A percentile compares a stretch with the other conserved stretches of the same genome.
phyloP scores from a whole-genome alignment of 23 red algal genomes.

The Gracilaria gracilis region DNA sequence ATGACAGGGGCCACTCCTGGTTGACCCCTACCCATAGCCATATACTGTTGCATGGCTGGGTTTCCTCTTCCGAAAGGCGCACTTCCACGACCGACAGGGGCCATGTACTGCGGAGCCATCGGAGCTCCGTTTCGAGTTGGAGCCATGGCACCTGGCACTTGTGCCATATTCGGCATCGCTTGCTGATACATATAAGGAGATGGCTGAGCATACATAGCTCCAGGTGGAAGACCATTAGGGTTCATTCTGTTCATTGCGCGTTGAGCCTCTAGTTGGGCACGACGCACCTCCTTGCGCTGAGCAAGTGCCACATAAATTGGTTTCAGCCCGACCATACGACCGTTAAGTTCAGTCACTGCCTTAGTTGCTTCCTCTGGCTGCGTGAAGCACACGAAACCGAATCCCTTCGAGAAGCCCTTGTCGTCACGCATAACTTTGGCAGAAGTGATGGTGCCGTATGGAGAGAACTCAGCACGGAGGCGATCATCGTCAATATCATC shows the following conservation, averaged over 20 bases:
- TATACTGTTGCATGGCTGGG: conserved; percentile 72
- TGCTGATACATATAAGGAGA: conserved; percentile 85
- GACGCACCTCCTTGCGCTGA: conserved; percentile 93
- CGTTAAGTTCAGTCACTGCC: conserved; percentile 97
- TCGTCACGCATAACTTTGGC: conserved; percentile 98
- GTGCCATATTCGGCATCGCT: conserved; percentile 65
- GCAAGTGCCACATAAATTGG: conserved; percentile 97
- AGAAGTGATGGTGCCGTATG: conserved; percentile 94
- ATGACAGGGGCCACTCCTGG: conserved; percentile 60
- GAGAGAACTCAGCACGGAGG: conserved; percentile 87
- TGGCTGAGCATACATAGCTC: conserved; percentile 80
- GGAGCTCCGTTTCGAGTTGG: conserved; percentile 44
- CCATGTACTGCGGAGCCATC: conserved; percentile 82
- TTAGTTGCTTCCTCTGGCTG: conserved; percentile 97
- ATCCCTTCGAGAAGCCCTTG: conserved; percentile 81
- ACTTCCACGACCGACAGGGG: conserved; percentile 66
- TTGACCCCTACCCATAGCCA: conserved; percentile 79
- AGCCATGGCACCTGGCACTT: conserved; percentile 46
- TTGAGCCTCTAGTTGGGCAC: conserved; percentile 94
- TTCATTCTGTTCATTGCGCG: conserved; percentile 59
- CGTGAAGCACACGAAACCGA: conserved; percentile 98
- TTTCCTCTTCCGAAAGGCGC: conserved; percentile 59
- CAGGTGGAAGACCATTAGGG: conserved; percentile 34
- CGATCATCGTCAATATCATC: conserved; percentile 98
- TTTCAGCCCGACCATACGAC: conserved; percentile 92